These are phyloP conservation scores for Aschersonia sp. DNA, from an alignment of 2,329 filamentous ascomycete species.

Conservation along the genomic window DNA sequence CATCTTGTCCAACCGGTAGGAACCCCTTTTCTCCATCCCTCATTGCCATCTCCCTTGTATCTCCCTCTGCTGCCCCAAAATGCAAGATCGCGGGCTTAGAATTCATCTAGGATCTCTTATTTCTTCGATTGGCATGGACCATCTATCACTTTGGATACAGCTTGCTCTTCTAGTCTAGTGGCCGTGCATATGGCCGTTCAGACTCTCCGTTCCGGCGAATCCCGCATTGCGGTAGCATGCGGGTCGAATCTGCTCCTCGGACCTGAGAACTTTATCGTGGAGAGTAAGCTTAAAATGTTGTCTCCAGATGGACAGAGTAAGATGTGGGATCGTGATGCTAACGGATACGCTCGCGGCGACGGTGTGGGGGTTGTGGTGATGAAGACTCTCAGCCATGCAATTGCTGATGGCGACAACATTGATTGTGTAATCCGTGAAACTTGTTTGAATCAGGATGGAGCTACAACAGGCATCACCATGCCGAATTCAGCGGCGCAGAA, in stretches of 20 bases:
- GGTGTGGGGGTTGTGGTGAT: conserved; percentile 23
- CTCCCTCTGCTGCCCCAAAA: too few species aligned
- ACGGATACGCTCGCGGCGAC: conserved; percentile 31
- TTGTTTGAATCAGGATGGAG: conserved; percentile 24
- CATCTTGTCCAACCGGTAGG: conserved; percentile 22
- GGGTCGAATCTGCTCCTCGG: conserved; percentile 24
- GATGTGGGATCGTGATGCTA: conserved; percentile 23
- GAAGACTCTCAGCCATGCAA: conserved; percentile 26
- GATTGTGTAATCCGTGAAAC: conserved; percentile 18
- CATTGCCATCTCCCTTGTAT: too few species aligned
- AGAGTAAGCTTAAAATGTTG: conserved; percentile 5
- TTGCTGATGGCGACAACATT: conserved; percentile 24
- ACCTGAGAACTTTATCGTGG: conserved; percentile 5
- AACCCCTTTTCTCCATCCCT: too few species aligned
- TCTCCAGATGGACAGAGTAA: conserved; percentile 3
- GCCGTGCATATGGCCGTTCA: conserved; percentile 27
- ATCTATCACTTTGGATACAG: conserved; percentile 33
- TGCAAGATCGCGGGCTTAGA: too few species aligned
- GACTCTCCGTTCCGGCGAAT: conserved; percentile 11
- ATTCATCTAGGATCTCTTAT: conserved; percentile 21
- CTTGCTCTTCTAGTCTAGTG: conserved; percentile 30
- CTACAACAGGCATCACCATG: conserved; percentile 22
- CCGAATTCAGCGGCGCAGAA: conserved; percentile 6
- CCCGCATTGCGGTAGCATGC: conserved; percentile 20
- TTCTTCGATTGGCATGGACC: conserved; percentile 31